Percentiles rank a stretch among this genome's conserved stretches.
Evolutionary conservation across 306 rosid species (phyloP).

Genomic region (Alnus rubra): DNA sequence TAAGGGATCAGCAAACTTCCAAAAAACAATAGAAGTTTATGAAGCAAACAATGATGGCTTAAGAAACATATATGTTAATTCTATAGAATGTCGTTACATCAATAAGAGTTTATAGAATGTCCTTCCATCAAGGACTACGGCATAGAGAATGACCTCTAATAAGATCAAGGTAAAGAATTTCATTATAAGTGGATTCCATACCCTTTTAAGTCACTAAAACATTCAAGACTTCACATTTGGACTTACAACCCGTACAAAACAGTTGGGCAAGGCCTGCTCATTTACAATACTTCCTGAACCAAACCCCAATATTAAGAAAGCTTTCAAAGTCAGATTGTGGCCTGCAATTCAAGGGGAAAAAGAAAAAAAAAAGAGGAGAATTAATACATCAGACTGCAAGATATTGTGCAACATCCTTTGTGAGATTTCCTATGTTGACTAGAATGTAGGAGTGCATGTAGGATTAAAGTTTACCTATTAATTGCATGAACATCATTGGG

Average conservation of each 20-base stretch:
- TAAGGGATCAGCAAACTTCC: not conserved
- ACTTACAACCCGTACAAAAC: not conserved
- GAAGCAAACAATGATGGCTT: not conserved
- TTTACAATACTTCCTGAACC: slow-evolving; percentile 80
- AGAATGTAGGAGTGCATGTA: slow-evolving; percentile 12
- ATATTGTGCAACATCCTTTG: not conserved
- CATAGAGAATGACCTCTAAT: too few relatives aligned
- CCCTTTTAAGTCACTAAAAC: not conserved
- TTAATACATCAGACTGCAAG: slow-evolving; percentile 19
- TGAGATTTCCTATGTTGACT: not conserved
- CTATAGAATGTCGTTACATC: too few relatives aligned
- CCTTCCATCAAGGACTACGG: too few relatives aligned
- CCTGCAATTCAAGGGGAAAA: slow-evolving; percentile 37
- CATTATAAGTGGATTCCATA: not conserved
- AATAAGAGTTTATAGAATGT: too few relatives aligned
- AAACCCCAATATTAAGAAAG: slow-evolving; percentile 78
- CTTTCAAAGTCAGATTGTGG: slow-evolving; percentile 93
- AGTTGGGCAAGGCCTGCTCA: slow-evolving; percentile 21
- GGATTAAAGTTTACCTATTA: slow-evolving; percentile 56
- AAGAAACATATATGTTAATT: not conserved
- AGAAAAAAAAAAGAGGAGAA: slow-evolving; percentile 1
- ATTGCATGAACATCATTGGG: slow-evolving; percentile 76
- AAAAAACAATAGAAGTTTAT: not conserved
- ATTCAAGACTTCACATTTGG: slow-evolving; percentile 1
- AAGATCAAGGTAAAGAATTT: not conserved